A percentile compares a stretch with the other conserved stretches of the same genome.
Conservation (phyloP, 1,139 yeast species). For the Saccharomyces uvarum region DNA sequence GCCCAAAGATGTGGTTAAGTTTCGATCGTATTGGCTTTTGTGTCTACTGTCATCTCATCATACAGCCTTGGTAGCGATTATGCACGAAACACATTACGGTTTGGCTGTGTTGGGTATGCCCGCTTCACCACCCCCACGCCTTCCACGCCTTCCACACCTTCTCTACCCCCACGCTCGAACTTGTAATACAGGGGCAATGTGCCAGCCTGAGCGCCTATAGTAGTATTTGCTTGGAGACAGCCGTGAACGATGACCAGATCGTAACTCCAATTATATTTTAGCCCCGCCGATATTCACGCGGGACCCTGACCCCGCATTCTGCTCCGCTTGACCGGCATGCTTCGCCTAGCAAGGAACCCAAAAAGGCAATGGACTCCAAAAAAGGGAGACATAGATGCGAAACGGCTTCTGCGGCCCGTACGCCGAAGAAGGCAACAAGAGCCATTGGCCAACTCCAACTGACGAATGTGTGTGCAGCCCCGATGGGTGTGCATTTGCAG, state of each 20-base stretch:
- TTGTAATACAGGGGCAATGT: too few relatives aligned
- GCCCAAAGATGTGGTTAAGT: neutral
- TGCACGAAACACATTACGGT: too few relatives aligned
- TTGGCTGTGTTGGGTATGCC: too few relatives aligned
- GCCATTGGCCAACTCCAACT: neutral
- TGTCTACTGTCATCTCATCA: neutral
- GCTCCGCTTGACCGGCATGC: neutral
- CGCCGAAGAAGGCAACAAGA: neutral
- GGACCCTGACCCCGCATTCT: neutral
- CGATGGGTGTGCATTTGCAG: neutral
- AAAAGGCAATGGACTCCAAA: neutral
- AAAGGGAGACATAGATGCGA: neutral
- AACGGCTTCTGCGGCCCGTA: neutral
- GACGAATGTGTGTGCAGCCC: neutral
- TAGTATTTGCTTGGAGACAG: neutral
- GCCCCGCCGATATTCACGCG: neutral
- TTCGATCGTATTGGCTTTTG: neutral
- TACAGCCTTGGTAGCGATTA: neutral
- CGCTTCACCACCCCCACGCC: too few relatives aligned
- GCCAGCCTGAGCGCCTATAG: neutral
- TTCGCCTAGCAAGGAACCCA: neutral
- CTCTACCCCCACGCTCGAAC: too few relatives aligned
- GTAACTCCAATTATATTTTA: neutral
- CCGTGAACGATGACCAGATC: neutral
- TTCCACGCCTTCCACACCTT: too few relatives aligned